These are phyloP conservation scores for Proliferodiscus dingleyae DNA, from an alignment of 2,329 filamentous ascomycete genomes.

Conservation along the genomic window DNA sequence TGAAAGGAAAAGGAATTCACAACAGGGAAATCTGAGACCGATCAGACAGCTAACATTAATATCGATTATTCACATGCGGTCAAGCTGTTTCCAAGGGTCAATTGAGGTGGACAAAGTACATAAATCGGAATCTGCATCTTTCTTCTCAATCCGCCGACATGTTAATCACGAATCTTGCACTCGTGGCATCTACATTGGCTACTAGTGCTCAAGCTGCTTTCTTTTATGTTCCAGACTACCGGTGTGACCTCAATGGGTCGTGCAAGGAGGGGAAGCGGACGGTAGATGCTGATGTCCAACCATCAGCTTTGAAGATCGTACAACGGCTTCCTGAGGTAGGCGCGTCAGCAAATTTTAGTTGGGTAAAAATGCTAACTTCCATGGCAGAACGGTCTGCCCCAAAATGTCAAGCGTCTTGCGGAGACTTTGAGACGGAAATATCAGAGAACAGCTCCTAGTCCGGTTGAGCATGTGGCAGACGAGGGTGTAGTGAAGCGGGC, in stretches of 20 bases:
- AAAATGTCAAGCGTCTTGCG: slow-evolving; percentile 18
- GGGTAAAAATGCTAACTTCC: slow-evolving; percentile 5
- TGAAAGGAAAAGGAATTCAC: too few species aligned
- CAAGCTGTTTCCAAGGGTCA: too few species aligned
- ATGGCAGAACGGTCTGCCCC: slow-evolving; percentile 10
- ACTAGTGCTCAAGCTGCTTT: slow-evolving; percentile 23
- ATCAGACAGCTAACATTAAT: background rate
- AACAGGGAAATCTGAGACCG: background rate
- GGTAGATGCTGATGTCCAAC: slow-evolving; percentile 2
- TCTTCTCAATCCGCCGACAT: slow-evolving; percentile 15
- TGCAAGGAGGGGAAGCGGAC: slow-evolving; percentile 7
- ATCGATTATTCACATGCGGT: too few species aligned
- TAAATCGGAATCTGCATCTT: too few species aligned
- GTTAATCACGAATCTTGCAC: slow-evolving; percentile 14
- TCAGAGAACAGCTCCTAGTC: slow-evolving; percentile 5
- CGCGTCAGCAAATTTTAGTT: too few species aligned
- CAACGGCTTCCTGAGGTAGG: slow-evolving; percentile 20
- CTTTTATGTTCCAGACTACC: slow-evolving; percentile 23
- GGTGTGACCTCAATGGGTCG: slow-evolving; percentile 17
- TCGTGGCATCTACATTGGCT: slow-evolving; percentile 12
- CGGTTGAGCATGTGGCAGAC: slow-evolving; percentile 1
- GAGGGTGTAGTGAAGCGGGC: slow-evolving; percentile 18
- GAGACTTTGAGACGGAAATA: slow-evolving; percentile 25
- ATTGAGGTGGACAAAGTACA: too few species aligned
- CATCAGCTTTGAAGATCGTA: slow-evolving; percentile 12